A percentile compares a stretch with the other conserved stretches of the same genome.
phyloP scores from a whole-genome alignment of 192 early-diverging fungal species.

The Gamsiella multidivaricata region DNA sequence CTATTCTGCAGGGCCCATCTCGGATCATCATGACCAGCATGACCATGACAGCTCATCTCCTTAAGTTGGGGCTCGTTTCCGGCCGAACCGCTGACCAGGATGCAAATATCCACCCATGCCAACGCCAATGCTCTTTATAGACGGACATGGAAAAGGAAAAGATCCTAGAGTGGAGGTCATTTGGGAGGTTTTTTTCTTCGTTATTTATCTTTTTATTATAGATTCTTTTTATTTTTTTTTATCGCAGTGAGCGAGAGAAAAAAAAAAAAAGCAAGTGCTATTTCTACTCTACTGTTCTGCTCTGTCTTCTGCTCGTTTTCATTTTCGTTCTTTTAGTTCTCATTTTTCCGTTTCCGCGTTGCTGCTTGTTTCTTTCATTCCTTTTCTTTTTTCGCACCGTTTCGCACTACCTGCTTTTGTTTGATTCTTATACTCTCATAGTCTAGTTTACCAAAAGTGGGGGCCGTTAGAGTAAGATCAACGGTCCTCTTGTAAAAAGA shows the following conservation, averaged over 20 bases:
- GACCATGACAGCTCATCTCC: slow-evolving; percentile 46
- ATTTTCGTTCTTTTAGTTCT: neutral
- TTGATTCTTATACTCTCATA: neutral
- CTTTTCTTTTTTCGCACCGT: neutral
- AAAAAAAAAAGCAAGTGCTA: slow-evolving; percentile 14
- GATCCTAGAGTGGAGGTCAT: no score
- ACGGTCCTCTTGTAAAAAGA: slow-evolving; percentile 1
- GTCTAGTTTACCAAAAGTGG: neutral
- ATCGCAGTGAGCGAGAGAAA: neutral
- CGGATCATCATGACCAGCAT: slow-evolving; percentile 50
- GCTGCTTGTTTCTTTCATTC: neutral
- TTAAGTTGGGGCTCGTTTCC: slow-evolving; percentile 4
- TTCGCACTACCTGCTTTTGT: neutral
- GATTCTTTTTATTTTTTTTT: slow-evolving; percentile 13
- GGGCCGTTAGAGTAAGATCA: slow-evolving; percentile 9
- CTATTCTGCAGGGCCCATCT: slow-evolving; percentile 40
- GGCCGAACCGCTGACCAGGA: neutral
- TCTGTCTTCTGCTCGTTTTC: slow-evolving; percentile 3
- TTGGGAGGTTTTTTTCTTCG: neutral
- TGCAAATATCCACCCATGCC: no score
- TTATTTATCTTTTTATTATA: slow-evolving; percentile 8
- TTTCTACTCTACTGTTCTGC: slow-evolving; percentile 12
- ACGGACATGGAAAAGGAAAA: no score
- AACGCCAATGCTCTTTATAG: neutral
- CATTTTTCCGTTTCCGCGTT: neutral